Conservation (phyloP, 2,329 filamentous ascomycete species). For the Monilinia polystroma region DNA sequence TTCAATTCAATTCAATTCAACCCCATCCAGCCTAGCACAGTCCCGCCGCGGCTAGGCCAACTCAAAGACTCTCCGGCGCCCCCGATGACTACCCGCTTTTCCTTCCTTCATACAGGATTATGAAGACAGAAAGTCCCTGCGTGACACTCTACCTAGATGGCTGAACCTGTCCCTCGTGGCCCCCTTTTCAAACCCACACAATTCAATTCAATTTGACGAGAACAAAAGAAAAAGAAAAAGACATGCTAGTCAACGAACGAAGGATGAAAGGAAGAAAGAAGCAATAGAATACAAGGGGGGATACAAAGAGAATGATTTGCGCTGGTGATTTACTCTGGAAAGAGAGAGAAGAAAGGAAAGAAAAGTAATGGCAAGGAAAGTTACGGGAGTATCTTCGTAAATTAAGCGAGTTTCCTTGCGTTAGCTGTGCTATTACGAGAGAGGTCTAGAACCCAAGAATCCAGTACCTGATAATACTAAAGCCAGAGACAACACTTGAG, state of each 20-base stretch:
- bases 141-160: no score
- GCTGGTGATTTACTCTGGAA: not conserved
- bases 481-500: not conserved
- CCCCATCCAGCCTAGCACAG: not conserved
- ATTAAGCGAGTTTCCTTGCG: conserved; percentile 3
- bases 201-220: not conserved
- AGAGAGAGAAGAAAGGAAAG: not conserved
- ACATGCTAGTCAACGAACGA: not conserved
- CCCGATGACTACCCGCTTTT: no score
- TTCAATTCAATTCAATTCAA: not conserved
- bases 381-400: not conserved
- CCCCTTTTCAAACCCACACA: not conserved
- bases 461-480: conserved; percentile 11
- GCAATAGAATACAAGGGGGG: conserved; percentile 19
- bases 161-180: no score
- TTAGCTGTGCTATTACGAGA: not conserved
- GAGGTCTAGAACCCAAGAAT: conserved; percentile 14
- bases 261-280: not conserved
- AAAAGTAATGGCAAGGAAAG: not conserved
- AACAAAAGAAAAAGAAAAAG: conserved; percentile 13
- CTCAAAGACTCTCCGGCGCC: not conserved
- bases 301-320: not conserved
- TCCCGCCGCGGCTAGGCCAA: not conserved
- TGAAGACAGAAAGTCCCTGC: not conserved
- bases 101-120: not conserved